A percentile compares a stretch with the other conserved stretches of the same genome.
These are phyloP conservation scores for Xylariaceae sp. DNA, from an alignment of 2,329 filamentous ascomycete genomes.

Conservation along the genomic window DNA sequence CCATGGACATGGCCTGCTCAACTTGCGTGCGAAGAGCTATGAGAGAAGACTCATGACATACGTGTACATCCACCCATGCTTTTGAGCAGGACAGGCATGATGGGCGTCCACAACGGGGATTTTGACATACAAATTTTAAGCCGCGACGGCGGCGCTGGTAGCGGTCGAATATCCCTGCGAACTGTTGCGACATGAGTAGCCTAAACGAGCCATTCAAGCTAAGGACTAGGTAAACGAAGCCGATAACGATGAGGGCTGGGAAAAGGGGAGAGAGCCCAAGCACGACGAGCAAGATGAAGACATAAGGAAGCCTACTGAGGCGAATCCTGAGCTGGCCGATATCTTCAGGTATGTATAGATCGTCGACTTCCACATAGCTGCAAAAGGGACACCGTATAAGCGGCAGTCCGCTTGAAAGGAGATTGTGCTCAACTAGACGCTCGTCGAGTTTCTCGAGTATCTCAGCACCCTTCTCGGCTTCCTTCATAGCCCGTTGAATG, in stretches of 20 bases:
- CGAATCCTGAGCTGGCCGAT: slow-evolving; percentile 54
- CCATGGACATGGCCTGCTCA: slow-evolving; percentile 87
- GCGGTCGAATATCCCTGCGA: slow-evolving; percentile 58
- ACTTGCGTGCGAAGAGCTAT: slow-evolving; percentile 81
- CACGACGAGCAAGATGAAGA: slow-evolving; percentile 32
- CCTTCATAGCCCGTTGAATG: slow-evolving; percentile 65
- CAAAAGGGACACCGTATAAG: slow-evolving; percentile 87
- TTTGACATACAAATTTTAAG: slow-evolving; percentile 71
- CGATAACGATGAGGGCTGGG: slow-evolving; percentile 48
- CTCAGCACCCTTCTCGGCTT: slow-evolving; percentile 64
- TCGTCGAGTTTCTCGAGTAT: slow-evolving; percentile 71
- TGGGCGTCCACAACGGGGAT: slow-evolving; percentile 58
- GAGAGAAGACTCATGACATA: slow-evolving; percentile 79
- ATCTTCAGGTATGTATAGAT: slow-evolving; percentile 57
- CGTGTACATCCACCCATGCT: slow-evolving; percentile 80
- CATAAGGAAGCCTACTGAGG: slow-evolving; percentile 43
- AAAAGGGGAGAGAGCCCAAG: slow-evolving; percentile 45
- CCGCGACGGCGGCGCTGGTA: slow-evolving; percentile 66
- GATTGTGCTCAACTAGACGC: slow-evolving; percentile 68
- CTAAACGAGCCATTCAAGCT: slow-evolving; percentile 41
- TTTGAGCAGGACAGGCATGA: slow-evolving; percentile 82
- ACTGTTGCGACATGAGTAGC: slow-evolving; percentile 39
- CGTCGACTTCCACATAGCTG: slow-evolving; percentile 82
- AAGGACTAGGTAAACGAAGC: slow-evolving; percentile 35
- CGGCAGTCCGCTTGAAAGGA: slow-evolving; percentile 67